These are phyloP conservation scores for Brasilioporus rufonigricans DNA, from an alignment of 768 basidiomycete species.

Conservation along the genomic window DNA sequence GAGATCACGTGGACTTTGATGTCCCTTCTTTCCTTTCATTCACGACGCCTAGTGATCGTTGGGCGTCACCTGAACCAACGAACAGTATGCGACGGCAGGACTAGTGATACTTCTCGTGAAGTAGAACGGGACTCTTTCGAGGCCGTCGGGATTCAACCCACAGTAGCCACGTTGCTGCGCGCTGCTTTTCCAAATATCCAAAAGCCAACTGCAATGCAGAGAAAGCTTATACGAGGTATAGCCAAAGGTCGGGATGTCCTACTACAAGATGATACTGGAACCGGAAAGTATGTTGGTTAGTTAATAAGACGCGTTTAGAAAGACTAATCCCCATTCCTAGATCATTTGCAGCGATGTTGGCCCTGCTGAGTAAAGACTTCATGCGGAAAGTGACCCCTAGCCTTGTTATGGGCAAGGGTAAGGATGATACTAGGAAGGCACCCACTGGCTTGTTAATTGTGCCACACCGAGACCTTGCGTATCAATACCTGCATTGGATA, in stretches of 20 bases:
- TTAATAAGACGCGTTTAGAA: neutral
- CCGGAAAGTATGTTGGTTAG: slow-evolving; percentile 63
- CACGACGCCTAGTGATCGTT: slow-evolving; percentile 19
- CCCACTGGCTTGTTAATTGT: slow-evolving; percentile 63
- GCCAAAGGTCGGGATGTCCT: slow-evolving; percentile 57
- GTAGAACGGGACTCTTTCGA: slow-evolving; percentile 38
- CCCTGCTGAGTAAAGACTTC: slow-evolving; percentile 58
- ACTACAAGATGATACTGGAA: slow-evolving; percentile 69
- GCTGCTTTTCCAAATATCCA: slow-evolving; percentile 61
- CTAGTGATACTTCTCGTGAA: neutral
- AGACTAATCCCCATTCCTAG: slow-evolving; percentile 34
- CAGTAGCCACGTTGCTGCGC: slow-evolving; percentile 48
- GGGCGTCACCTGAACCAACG: slow-evolving; percentile 29
- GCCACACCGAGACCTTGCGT: slow-evolving; percentile 71
- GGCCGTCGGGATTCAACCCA: slow-evolving; percentile 49
- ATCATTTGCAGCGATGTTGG: slow-evolving; percentile 69
- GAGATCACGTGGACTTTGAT: slow-evolving; percentile 24
- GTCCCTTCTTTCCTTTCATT: slow-evolving; percentile 17
- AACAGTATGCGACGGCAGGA: slow-evolving; percentile 6
- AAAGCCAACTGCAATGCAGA: slow-evolving; percentile 59
- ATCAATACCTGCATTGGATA: slow-evolving; percentile 67
- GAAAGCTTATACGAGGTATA: slow-evolving; percentile 59
- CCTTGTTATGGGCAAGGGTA: slow-evolving; percentile 11
- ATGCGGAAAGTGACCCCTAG: slow-evolving; percentile 17
- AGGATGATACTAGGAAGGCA: slow-evolving; percentile 22